Base-by-base conservation (phyloP, 352 stramenopile genomes). In the Phytophthora citrophthora region DNA sequence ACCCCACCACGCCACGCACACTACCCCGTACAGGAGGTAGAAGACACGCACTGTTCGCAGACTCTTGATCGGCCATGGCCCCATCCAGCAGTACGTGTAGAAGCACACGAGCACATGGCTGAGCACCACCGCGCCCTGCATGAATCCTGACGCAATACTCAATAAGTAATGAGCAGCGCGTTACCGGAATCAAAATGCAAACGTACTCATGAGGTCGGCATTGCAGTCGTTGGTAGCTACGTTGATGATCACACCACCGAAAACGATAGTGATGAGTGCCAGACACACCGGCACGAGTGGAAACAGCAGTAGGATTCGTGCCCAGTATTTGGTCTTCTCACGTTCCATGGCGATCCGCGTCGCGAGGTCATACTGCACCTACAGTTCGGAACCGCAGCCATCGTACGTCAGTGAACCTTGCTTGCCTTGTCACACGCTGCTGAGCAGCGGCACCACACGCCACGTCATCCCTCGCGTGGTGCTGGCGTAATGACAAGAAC, bases 41-140 rank as follows among this genome's bases (percentile, higher is more conserved):
- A 90, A 85, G 23, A 91, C 64, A 10, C 79, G 76, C n/a, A 91
- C 53, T 0, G 76, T 84, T 20, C 75, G 74, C 6, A 90, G 56
- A 20, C 71, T 79, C 58, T 74, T 77, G 53, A 91, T 90, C 10
- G 80, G 79, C 39, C 54, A 59, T 8, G 72, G 79, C 0, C 81
- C 79, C 68, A 90, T 90, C 83, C 81, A 92, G 54, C 79, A 88
- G 44, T 89, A 90, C 39, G 83, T 72, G 56, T 83, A 92, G 54
- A 92, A 92, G 43, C 78, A 61, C 12, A 90, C 73, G 7, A 88
- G 67, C 23, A 89, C 39, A 53, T 92, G 81, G 59, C 81, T 90
- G 24, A 92, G 54, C 40, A 82, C 68, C 12, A 92, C 81, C 1
- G 83, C 81, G 31, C 83, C 83, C 41, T 88, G 80, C 60, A 91